Evolutionary conservation across 495 filamentous ascomycete species (phyloP).

Genomic region (Pseudevernia furfuracea): DNA sequence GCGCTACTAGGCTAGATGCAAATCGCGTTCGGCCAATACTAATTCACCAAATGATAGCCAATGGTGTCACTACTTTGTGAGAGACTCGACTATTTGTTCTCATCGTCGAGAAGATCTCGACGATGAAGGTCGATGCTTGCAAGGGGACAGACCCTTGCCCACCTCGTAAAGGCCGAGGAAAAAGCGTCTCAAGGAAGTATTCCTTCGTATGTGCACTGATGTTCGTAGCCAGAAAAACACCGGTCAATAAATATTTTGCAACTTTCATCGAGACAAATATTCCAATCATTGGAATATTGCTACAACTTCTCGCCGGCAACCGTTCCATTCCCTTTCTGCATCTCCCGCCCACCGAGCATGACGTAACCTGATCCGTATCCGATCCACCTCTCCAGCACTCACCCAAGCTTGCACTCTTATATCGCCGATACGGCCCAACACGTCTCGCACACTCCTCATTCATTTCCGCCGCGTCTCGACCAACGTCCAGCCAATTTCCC

Average conservation of each 20-base stretch:
- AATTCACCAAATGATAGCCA: neutral
- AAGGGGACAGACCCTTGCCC: neutral
- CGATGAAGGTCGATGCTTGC: neutral
- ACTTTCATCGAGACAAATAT: neutral
- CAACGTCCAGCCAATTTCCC: neutral
- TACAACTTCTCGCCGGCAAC: neutral
- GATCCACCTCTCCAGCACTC: neutral
- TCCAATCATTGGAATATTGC: neutral
- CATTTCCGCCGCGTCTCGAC: neutral
- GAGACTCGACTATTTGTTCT: neutral
- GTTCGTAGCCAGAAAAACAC: neutral
- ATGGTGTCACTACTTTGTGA: neutral
- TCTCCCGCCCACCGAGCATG: neutral
- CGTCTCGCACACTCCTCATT: neutral
- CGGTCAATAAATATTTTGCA: neutral
- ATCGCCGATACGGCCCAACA: neutral
- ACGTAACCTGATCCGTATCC: neutral
- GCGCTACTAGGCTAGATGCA: neutral
- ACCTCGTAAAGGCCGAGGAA: neutral
- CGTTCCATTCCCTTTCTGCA: neutral
- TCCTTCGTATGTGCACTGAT: neutral
- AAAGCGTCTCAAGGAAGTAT: neutral
- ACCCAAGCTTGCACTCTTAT: neutral
- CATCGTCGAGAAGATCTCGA: neutral
- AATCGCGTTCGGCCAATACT: neutral